These are phyloP conservation scores for Globisporangium middletonii DNA, from an alignment of 352 stramenopile genomes.

Conservation along the genomic window DNA sequence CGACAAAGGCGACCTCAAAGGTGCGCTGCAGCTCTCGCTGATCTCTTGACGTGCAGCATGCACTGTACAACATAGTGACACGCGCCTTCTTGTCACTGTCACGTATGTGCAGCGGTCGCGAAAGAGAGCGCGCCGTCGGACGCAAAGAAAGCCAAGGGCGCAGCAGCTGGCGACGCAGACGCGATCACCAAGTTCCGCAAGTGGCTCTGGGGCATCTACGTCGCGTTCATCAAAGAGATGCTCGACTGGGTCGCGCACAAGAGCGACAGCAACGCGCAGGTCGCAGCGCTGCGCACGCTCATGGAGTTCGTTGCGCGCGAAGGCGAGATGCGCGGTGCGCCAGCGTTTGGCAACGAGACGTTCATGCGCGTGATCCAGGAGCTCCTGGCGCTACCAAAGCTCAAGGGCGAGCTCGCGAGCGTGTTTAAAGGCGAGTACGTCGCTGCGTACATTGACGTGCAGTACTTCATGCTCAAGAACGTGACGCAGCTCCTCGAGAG, in stretches of 20 bases:
- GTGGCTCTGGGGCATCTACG: constrained; percentile 82
- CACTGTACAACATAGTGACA: neutral
- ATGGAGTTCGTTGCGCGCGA: constrained; percentile 87
- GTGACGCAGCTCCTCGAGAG: constrained; percentile 54
- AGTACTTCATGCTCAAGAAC: constrained; percentile 85
- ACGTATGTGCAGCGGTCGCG: constrained; percentile 2
- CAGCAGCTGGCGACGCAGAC: constrained; percentile 17
- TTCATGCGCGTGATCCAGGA: constrained; percentile 75
- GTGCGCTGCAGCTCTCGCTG: neutral
- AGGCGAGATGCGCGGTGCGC: constrained; percentile 31
- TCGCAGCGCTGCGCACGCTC: constrained; percentile 77
- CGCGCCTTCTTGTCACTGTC: neutral
- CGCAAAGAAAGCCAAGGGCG: constrained; percentile 34
- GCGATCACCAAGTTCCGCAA: constrained; percentile 71
- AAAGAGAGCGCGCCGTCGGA: constrained; percentile 12
- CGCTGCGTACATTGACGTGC: constrained; percentile 74
- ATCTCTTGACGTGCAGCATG: too few species aligned
- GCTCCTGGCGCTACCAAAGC: constrained; percentile 51
- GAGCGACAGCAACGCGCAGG: constrained; percentile 60
- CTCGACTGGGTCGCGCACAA: constrained; percentile 57
- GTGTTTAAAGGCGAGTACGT: constrained; percentile 88
- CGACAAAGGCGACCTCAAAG: constrained; percentile 73
- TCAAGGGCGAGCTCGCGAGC: constrained; percentile 75
- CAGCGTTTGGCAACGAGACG: constrained; percentile 79
- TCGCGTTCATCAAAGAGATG: constrained; percentile 80